Evolutionary conservation across 495 filamentous ascomycete genomes (phyloP).

Genomic region (Hyaloscypha finlandica): DNA sequence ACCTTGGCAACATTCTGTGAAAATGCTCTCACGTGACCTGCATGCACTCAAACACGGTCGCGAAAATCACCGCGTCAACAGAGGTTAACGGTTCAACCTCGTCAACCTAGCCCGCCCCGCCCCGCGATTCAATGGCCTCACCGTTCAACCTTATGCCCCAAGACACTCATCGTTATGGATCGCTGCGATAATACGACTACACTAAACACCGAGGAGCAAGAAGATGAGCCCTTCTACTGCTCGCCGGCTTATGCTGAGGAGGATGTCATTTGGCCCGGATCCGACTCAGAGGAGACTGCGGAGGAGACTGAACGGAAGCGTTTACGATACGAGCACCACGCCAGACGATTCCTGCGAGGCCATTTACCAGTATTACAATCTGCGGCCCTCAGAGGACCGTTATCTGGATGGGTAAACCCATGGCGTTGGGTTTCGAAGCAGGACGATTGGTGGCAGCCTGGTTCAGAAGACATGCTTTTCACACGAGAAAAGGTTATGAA

Average conservation of each 20-base stretch:
- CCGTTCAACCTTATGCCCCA: not conserved
- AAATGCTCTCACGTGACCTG: not conserved
- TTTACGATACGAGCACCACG: slow-evolving; percentile 26
- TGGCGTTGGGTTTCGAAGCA: slow-evolving; percentile 22
- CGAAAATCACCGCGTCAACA: not conserved
- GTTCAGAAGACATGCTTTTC: slow-evolving; percentile 28
- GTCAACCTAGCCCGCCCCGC: not conserved
- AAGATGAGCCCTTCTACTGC: slow-evolving; percentile 24
- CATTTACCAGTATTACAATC: slow-evolving; percentile 30
- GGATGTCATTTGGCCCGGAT: slow-evolving; percentile 31
- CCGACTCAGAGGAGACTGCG: slow-evolving; percentile 27
- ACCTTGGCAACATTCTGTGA: not conserved
- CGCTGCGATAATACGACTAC: not conserved
- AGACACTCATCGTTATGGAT: not conserved
- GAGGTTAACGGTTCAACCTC: not conserved
- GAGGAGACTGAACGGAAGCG: slow-evolving; percentile 23
- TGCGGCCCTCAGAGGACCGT: slow-evolving; percentile 30
- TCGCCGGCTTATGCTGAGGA: slow-evolving; percentile 11
- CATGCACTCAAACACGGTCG: not conserved
- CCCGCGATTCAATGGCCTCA: not conserved
- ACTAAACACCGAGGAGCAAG: not conserved
- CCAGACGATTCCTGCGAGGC: slow-evolving; percentile 20
- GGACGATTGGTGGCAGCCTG: slow-evolving; percentile 27
- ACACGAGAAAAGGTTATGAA: slow-evolving; percentile 29
- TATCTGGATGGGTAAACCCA: slow-evolving; percentile 32